Evolutionary conservation across 2,329 filamentous ascomycete genomes (phyloP).

Genomic region (Chalaropsis thielavioides): DNA sequence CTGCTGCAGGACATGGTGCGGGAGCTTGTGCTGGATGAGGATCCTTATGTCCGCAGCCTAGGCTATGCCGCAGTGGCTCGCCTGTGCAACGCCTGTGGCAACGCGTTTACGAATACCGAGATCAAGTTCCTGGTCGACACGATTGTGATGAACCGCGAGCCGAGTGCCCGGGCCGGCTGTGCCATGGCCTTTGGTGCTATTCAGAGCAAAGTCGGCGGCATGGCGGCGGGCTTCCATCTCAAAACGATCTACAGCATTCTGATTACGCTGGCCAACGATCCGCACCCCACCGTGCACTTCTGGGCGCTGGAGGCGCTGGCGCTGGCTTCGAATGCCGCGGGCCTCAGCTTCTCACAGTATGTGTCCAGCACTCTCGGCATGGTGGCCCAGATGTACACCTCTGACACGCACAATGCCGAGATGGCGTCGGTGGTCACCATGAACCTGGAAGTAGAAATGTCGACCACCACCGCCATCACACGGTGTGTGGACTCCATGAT

Average conservation of each 20-base stretch:
- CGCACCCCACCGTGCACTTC: slow-evolving; percentile 88
- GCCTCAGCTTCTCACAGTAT: slow-evolving; percentile 79
- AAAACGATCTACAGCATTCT: slow-evolving; percentile 95
- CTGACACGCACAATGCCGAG: slow-evolving; percentile 82
- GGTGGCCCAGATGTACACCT: slow-evolving; percentile 82
- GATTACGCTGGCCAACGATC: slow-evolving; percentile 94
- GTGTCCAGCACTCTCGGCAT: slow-evolving; percentile 85
- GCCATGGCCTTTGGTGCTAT: slow-evolving; percentile 88
- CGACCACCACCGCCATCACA: slow-evolving; percentile 68
- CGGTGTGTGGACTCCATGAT: slow-evolving; percentile 89
- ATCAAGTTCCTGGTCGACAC: slow-evolving; percentile 88
- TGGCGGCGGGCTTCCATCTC: slow-evolving; percentile 90
- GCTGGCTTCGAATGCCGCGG: slow-evolving; percentile 78
- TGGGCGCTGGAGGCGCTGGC: slow-evolving; percentile 87
- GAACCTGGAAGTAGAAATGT: slow-evolving; percentile 75
- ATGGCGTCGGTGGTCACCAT: slow-evolving; percentile 66
- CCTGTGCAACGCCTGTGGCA: slow-evolving; percentile 72
- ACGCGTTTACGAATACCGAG: slow-evolving; percentile 73
- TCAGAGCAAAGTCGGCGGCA: slow-evolving; percentile 87
- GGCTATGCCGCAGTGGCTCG: slow-evolving; percentile 75
- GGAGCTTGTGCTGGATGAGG: slow-evolving; percentile 64
- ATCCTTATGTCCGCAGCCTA: slow-evolving; percentile 72
- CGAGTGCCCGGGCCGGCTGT: slow-evolving; percentile 82
- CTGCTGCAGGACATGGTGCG: slow-evolving; percentile 61
- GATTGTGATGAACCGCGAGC: slow-evolving; percentile 86